These are phyloP conservation scores for Scolecobasidium constrictum DNA, from an alignment of 2,329 filamentous ascomycete genomes.

Conservation along the genomic window DNA sequence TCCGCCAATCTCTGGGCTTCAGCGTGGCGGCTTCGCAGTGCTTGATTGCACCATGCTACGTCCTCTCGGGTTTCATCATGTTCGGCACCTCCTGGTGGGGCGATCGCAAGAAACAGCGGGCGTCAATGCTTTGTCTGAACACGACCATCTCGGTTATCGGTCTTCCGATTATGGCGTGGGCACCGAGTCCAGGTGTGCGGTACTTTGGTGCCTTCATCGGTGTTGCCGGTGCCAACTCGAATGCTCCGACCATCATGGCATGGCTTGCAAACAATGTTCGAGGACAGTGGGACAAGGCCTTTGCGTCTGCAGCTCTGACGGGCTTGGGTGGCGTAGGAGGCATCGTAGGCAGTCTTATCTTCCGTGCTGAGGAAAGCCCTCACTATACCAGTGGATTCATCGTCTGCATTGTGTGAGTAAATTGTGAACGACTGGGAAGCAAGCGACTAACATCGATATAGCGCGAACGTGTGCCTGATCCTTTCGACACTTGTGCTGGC, in stretches of 20 bases:
- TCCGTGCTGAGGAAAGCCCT: slow-evolving; percentile 38
- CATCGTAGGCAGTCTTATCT: slow-evolving; percentile 64
- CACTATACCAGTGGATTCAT: slow-evolving; percentile 25
- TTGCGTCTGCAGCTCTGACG: slow-evolving; percentile 65
- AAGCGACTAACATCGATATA: slow-evolving; percentile 21
- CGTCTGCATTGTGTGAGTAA: slow-evolving; percentile 24
- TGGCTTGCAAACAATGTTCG: slow-evolving; percentile 83
- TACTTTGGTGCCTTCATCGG: slow-evolving; percentile 68
- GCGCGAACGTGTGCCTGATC: too few relatives aligned
- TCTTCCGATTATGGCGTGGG: slow-evolving; percentile 65
- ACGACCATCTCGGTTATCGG: slow-evolving; percentile 56
- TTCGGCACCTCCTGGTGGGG: too few relatives aligned
- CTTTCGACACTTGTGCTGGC: slow-evolving; percentile 23
- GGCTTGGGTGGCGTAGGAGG: slow-evolving; percentile 69
- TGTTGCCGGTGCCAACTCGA: slow-evolving; percentile 65
- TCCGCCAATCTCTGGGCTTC: slow-evolving; percentile 53
- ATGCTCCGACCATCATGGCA: slow-evolving; percentile 62
- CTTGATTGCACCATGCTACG: slow-evolving; percentile 60
- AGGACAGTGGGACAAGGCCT: slow-evolving; percentile 78
- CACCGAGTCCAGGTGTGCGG: slow-evolving; percentile 42
- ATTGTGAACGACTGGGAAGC: slow-evolving; percentile 19
- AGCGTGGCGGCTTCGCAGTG: slow-evolving; percentile 54
- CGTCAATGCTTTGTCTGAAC: slow-evolving; percentile 45
- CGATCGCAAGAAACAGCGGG: too few relatives aligned
- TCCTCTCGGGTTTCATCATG: too few relatives aligned